phyloP scores from a whole-genome alignment of 1,139 yeast genomes.

The Lodderomyces orthopsilosis region DNA sequence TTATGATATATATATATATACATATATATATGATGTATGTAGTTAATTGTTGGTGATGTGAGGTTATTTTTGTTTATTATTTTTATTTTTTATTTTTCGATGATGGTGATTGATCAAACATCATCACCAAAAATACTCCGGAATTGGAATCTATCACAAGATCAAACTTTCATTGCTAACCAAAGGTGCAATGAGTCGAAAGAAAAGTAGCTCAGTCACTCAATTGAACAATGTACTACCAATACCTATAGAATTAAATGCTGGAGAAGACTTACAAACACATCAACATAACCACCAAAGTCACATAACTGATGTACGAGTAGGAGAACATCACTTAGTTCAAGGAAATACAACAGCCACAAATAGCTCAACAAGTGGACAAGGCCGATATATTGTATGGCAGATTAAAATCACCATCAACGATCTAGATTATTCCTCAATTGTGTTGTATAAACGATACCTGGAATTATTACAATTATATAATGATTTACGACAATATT shows the following conservation, averaged over 20 bases:
- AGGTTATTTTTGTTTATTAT: neutral
- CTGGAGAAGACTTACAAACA: constrained; percentile 20
- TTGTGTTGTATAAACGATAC: constrained; percentile 58
- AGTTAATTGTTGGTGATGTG: no score
- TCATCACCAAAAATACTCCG: no score
- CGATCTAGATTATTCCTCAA: constrained; percentile 44
- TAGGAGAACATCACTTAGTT: constrained; percentile 39
- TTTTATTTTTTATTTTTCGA: neutral
- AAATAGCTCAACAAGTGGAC: neutral
- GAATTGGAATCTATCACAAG: no score
- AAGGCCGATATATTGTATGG: constrained; percentile 52
- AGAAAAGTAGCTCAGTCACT: constrained; percentile 20
- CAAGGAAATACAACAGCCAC: constrained; percentile 20
- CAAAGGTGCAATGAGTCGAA: constrained; percentile 7
- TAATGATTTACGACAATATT: constrained; percentile 33
- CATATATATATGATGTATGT: no score
- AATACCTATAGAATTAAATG: constrained; percentile 33
- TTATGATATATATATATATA: no score
- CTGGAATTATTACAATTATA: constrained; percentile 60
- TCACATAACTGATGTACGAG: constrained; percentile 38
- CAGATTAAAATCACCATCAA: constrained; percentile 42
- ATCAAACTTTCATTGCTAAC: neutral
- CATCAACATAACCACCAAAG: constrained; percentile 14
- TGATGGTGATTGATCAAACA: constrained; percentile 1
- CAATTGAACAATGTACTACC: constrained; percentile 36